Evolutionary conservation across 1,139 yeast species (phyloP), one percentile per base, ranked within the genome.

Genomic region (Lodderomyces jiufengensis): DNA sequence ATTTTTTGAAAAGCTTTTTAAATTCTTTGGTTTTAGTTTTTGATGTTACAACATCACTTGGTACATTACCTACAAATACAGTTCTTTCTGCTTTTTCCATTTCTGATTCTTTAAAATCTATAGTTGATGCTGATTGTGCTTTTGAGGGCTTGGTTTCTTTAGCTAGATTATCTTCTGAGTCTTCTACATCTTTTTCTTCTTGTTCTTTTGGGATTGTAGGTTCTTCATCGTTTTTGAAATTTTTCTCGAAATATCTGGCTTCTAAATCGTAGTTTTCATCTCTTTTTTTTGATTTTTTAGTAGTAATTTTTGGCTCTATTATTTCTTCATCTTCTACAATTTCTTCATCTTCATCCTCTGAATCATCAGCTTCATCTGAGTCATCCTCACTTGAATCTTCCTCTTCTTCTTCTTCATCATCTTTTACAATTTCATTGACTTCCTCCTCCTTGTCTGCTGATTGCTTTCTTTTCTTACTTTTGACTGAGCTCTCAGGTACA

Each of bases 1-100:
- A 64, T 26, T 72, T 57, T 9, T 70, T 49, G 46, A 88, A 84
- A 15, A 75, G 61, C 43, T 66, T 67, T 57, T 85, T 84, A 60
- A 90, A 82, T 40, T 66, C 59, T 52, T 80, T 84, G 50, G 77
- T 77, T 16, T 66, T 59, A 34, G 66, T 59, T 56, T 86, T 88
- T 31, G 79, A 75, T 1, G 83, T 73, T 40, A 88, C 76, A 3
- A 80, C 88, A 2, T 66, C 52, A 24, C 79, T 64, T 13, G 86
- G 76, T 15, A 92, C 77, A 57, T 94, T 94, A 32, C 97, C 97
- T 9, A 94, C 82, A 54, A 94, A 94, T 1, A 90, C 68, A 0
- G 98, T 92, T 49, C 83, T 74, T 50, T 86, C 92, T 2, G 96
- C 95, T 59, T 88, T 86, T 48, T 77, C 85, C 37, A 87, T 66